These are phyloP conservation scores for Saccharomycopsis hybrid DNA, from an alignment of 1,139 yeast species.

Conservation along the genomic window DNA sequence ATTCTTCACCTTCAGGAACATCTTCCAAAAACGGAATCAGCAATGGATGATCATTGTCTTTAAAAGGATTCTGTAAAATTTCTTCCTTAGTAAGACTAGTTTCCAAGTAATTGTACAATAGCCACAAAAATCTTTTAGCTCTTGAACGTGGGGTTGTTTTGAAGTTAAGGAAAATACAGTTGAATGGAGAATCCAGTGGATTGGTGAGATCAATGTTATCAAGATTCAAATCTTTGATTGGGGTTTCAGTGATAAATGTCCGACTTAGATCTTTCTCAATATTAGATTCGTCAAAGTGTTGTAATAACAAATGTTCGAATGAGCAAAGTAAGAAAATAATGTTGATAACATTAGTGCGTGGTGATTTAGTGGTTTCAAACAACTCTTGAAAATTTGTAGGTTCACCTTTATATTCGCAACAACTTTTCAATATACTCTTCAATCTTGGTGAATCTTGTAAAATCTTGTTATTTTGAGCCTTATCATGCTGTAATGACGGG, in stretches of 20 bases:
- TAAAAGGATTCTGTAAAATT: slow-evolving; percentile 57
- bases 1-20: slow-evolving; percentile 37
- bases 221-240: slow-evolving; percentile 9
- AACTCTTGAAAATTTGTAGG: slow-evolving; percentile 48
- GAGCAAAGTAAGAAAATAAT: slow-evolving; percentile 69
- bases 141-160: slow-evolving; percentile 48
- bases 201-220: slow-evolving; percentile 17
- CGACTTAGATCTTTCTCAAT: slow-evolving; percentile 5
- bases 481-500: slow-evolving; percentile 76
- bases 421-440: slow-evolving; percentile 81
- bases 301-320: slow-evolving; percentile 45
- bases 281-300: slow-evolving; percentile 19
- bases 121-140: slow-evolving; percentile 74
- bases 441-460: slow-evolving; percentile 92
- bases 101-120: slow-evolving; percentile 73
- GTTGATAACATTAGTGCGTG: slow-evolving; percentile 60
- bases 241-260: slow-evolving; percentile 12
- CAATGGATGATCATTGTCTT: slow-evolving; percentile 21
- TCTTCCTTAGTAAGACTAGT: slow-evolving; percentile 53
- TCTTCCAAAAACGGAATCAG: slow-evolving; percentile 43
- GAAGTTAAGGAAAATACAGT: slow-evolving; percentile 30
- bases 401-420: slow-evolving; percentile 52
- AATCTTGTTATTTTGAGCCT: slow-evolving; percentile 54
- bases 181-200: slow-evolving; percentile 21
- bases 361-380: slow-evolving; percentile 32